A percentile compares a stretch with the other conserved stretches of the same genome.
These are phyloP conservation scores for Byssoonygena ceratinophila DNA, from an alignment of 2,329 filamentous ascomycete species.

Conservation along the genomic window DNA sequence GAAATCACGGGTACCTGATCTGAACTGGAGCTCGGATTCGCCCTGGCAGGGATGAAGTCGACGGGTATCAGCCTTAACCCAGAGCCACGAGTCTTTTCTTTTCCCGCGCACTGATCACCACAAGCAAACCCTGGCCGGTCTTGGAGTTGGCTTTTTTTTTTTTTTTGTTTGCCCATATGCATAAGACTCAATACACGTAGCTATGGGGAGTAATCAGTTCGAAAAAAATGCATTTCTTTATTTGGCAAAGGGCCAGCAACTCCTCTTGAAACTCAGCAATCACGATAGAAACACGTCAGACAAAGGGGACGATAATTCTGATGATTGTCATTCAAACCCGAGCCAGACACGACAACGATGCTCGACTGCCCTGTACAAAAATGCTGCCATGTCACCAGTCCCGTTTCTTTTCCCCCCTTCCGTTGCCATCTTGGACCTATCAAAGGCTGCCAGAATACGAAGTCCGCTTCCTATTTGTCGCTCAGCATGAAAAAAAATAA, in stretches of 20 bases:
- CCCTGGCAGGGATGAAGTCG: neutral
- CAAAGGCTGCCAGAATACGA: conserved; percentile 1
- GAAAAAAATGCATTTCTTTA: no score
- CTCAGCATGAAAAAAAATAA: conserved; percentile 2
- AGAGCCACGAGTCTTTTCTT: conserved; percentile 2
- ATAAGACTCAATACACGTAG: no score
- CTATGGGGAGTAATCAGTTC: no score
- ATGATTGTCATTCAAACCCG: conserved; percentile 6
- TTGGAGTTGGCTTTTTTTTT: neutral
- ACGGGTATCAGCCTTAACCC: conserved; percentile 4
- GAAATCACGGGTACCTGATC: conserved; percentile 8
- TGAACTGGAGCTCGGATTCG: conserved; percentile 1
- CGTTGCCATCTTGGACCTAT: neutral
- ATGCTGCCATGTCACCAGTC: conserved; percentile 7
- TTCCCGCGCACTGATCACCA: neutral
- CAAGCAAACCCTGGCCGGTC: neutral
- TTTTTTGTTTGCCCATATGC: neutral
- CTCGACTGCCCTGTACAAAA: neutral
- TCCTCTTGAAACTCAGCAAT: neutral
- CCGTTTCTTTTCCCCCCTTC: neutral
- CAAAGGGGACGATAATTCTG: neutral
- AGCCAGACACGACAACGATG: neutral
- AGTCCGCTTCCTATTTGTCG: neutral
- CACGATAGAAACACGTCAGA: neutral
- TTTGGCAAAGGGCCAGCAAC: no score